Evolutionary conservation across 208 protist genomes (phyloP), one percentile per base, ranked within the genome.

Genomic region (Entamoeba dispar): DNA sequence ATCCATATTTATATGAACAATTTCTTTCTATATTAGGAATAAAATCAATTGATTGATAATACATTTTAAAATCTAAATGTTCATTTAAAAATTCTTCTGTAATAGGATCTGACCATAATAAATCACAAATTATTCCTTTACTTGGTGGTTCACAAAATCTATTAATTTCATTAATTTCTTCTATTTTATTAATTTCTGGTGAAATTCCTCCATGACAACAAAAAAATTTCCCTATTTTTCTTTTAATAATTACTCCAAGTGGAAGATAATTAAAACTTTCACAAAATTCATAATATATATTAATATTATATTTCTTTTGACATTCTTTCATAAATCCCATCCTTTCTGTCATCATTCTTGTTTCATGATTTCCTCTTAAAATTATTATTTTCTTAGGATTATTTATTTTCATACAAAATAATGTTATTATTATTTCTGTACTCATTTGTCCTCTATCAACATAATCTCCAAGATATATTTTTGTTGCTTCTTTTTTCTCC

Each of bases 351-450:
- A 94, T 94, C 7, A 17, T 10, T 12, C 91, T 5, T 43, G 50
- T 90, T 69, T 94, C 93, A 77, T 94, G 93, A 77, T 94, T 94
- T 15, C 93, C 93, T 50, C 93, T 10, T 49, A 94, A 38, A 12
- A 94, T 8, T 22, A 93, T 73, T 0, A 94, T 1, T 27, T 51
- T 8, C 49, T 50, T n/a, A 49, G 93, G 93, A n/a, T 94, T 92
- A 22, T 27, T 47, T 1, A 93, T 93, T 93, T 99, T 99, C 0
- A 98, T 96, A 14, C 97, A 96, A 17, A 99, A 95, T 0, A 99
- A 95, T 43, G 98, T 95, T 4, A 98, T 96, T 73, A 99, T 95
- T 27, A 97, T 98, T 94, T 99, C 98, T 22, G 98, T 96, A 14
- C 96, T 97, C 94, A 98, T 98, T 95, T 96, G 97, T 7, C 93